Percentiles rank a stretch among this genome's conserved stretches.
These are phyloP conservation scores for Piper longum DNA, from an alignment of 164 flowering plant genomes.

Conservation along the genomic window DNA sequence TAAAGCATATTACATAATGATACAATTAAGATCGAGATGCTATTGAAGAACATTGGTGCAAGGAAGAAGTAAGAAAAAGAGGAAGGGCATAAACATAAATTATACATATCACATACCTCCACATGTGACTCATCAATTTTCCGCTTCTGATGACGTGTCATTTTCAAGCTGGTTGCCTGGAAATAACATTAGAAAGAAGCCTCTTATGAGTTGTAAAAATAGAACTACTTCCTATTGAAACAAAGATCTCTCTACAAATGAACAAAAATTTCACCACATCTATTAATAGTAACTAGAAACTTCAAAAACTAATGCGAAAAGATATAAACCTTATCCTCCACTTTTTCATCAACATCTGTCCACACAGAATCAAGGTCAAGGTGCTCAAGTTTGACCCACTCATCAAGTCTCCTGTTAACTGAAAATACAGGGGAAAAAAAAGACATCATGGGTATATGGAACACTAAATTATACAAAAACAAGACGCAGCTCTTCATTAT, in stretches of 20 bases:
- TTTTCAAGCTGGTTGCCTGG: slow-evolving; percentile 87
- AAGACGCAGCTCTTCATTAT: too few relatives aligned
- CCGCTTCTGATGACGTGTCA: slow-evolving; percentile 97
- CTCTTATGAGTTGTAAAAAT: slow-evolving; percentile 11
- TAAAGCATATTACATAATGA: too few relatives aligned
- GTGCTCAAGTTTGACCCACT: slow-evolving; percentile 93
- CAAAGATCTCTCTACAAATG: not conserved
- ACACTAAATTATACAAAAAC: not conserved
- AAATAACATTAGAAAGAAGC: slow-evolving; percentile 13
- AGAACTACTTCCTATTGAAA: slow-evolving; percentile 5
- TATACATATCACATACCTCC: slow-evolving; percentile 39
- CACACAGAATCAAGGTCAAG: slow-evolving; percentile 94
- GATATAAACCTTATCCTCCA: slow-evolving; percentile 84
- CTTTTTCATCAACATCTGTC: slow-evolving; percentile 89
- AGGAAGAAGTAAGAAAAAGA: too few relatives aligned
- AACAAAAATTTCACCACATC: not conserved
- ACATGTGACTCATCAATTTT: slow-evolving; percentile 98
- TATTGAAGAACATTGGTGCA: too few relatives aligned
- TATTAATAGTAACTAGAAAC: not conserved
- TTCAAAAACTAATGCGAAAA: not conserved
- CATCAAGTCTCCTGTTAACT: slow-evolving; percentile 97
- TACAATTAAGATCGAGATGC: too few relatives aligned
- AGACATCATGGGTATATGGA: not conserved
- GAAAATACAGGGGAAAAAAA: slow-evolving; percentile 1
- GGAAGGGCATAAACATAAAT: not conserved